Evolutionary conservation across 202 grass and related monocot species (phyloP).

Genomic region (Alloteropsis angusta): DNA sequence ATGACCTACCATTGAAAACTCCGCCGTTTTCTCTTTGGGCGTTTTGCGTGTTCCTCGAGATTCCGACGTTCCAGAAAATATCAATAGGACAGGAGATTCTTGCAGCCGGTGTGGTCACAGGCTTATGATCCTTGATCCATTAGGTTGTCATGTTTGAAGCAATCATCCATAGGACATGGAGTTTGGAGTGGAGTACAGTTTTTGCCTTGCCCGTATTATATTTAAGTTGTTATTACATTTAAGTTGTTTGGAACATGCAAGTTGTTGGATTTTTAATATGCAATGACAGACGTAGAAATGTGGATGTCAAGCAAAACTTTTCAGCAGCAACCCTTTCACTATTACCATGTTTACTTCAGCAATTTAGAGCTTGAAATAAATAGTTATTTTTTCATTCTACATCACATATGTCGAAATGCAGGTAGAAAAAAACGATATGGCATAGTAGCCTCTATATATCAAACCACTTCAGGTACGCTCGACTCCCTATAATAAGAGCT

Average conservation of each 20-base stretch:
- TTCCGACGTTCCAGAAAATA: slow-evolving; percentile 9
- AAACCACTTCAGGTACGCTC: neutral
- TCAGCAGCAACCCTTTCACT: neutral
- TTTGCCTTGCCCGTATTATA: neutral
- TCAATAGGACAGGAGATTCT: neutral
- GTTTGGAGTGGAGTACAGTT: neutral
- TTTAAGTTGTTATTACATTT: neutral
- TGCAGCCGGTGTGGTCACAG: neutral
- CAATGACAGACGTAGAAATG: too few relatives aligned
- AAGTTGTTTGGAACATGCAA: neutral
- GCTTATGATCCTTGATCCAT: neutral
- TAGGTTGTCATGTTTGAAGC: neutral
- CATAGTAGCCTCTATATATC: neutral
- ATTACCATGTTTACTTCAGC: neutral
- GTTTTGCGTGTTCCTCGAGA: neutral
- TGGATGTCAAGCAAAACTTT: neutral
- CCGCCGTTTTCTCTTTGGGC: neutral
- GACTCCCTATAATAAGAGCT: too few relatives aligned
- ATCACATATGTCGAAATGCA: neutral
- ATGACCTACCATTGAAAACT: neutral
- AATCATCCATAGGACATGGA: neutral
- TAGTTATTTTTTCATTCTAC: neutral
- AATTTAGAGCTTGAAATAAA: neutral
- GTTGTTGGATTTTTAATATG: neutral
- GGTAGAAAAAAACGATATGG: neutral